phyloP scores from a whole-genome alignment of 768 basidiomycete genomes.

The Chalciporus piperatus region DNA sequence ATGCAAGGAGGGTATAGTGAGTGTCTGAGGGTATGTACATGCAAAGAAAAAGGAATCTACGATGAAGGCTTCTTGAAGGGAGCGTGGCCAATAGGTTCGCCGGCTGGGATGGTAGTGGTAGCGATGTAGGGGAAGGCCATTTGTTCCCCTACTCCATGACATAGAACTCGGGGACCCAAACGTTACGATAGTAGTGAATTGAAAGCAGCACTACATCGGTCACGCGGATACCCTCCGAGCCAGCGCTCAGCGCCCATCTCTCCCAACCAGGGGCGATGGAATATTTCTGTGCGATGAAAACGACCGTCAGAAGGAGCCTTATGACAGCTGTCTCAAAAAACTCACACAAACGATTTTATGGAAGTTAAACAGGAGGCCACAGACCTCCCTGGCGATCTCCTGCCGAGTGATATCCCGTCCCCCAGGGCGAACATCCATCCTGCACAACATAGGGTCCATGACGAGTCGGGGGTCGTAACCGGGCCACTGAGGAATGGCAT shows the following conservation, averaged over 20 bases:
- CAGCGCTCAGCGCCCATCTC: constrained; percentile 19
- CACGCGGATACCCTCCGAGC: constrained; percentile 13
- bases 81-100: too few relatives aligned
- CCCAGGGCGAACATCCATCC: constrained; percentile 9
- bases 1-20: not conserved
- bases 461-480: constrained; percentile 9
- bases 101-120: not conserved
- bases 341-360: constrained; percentile 9
- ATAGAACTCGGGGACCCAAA: constrained; percentile 30
- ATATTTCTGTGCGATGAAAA: constrained; percentile 2
- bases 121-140: too few relatives aligned
- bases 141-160: constrained; percentile 19
- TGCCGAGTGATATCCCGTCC: constrained; percentile 19
- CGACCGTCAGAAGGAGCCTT: not conserved
- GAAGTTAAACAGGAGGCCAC: constrained; percentile 9
- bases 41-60: not conserved
- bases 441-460: constrained; percentile 8
- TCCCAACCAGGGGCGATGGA: constrained; percentile 10
- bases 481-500: constrained; percentile 19
- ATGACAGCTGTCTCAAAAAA: not conserved
- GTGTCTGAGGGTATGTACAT: not conserved
- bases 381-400: constrained; percentile 16
- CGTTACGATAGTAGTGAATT: constrained; percentile 26
- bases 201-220: constrained; percentile 20
- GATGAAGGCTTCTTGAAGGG: not conserved